phyloP scores from a whole-genome alignment of 306 rosid species.

The Lagenaria siceraria region DNA sequence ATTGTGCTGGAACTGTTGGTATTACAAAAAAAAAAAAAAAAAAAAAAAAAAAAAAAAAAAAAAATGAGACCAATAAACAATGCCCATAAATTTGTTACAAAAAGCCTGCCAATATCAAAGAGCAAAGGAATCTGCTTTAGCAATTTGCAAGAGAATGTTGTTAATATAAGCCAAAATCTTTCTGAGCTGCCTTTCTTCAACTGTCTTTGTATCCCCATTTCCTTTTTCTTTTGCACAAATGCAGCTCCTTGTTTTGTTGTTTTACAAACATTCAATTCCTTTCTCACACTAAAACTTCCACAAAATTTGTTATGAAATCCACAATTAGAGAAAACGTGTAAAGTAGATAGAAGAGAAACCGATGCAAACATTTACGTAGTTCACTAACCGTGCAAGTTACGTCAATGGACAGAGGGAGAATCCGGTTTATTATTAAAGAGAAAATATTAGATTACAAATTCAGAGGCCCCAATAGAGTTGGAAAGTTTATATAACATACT shows the following conservation, averaged over 20 bases:
- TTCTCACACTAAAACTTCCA: not conserved
- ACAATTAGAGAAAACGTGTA: no score
- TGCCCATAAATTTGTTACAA: not conserved
- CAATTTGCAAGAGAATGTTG: not conserved
- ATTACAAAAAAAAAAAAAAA: not conserved
- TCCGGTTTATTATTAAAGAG: no score
- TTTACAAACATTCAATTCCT: not conserved
- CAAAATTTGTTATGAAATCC: no score
- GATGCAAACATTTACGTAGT: no score
- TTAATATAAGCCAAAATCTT: not conserved
- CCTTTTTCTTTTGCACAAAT: not conserved
- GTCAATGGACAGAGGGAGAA: no score
- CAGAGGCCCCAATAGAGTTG: no score
- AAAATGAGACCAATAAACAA: not conserved
- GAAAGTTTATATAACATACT: no score
- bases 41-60: no score
- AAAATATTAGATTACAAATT: no score
- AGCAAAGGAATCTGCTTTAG: slow-evolving; percentile 3
- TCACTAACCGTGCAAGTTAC: no score
- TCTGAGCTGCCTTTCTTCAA: not conserved
- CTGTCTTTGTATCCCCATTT: not conserved
- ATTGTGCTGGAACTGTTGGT: not conserved
- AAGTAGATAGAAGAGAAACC: no score
- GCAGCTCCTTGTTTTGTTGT: not conserved
- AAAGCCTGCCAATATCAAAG: not conserved